Evolutionary conservation across 148 eudicot genomes (phyloP), one percentile per base, ranked within the genome.

Genomic region (Rhododendron kiyosumense): DNA sequence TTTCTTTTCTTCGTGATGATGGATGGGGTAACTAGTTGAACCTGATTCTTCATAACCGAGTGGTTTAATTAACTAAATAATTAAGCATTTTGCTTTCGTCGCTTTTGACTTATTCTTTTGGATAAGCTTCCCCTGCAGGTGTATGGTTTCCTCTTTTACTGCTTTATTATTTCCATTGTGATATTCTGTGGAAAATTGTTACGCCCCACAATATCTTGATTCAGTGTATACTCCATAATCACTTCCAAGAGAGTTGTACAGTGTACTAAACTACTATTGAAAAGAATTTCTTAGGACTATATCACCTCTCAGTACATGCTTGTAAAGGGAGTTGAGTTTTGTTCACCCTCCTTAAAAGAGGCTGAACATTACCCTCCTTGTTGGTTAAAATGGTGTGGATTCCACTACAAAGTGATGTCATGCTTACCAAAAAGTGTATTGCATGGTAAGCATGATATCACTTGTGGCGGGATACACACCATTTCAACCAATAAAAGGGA

Each of bases 21-120:
- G 30, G 82, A 71, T 63, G 30, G 84, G 87, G 59, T 65, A 69
- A 48, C 24, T 26, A 81, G 54, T 69, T 81, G 36, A 48, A 67
- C 69, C 48, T 43, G 65, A 34, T 71, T 86, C 32, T 52, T 71
- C 13, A 32, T 71, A 45, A 48, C 79, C 61, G 51, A 48, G 30
- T 28, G 46, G 45, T 46, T 1, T 20, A 48, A 2, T 49, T 43
- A 83, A 65, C 54, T 46, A 48, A 17, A 34, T 5, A 67, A 67
- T 17, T 43, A 83, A 65, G 13, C 77, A 14, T 65, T 65, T 24
- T 26, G 38, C 20, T 34, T 57, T 18, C 17, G 38, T 34, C 41
- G 15, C 24, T 5, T 79, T 49, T 12, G 38, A 28, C 52, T 14
- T 81, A 15, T 36, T 54, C 69, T 52, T 52, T 51, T 30, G 20